phyloP scores from a whole-genome alignment of 192 early-diverging fungal species.

The Martensiomyces pterosporus region DNA sequence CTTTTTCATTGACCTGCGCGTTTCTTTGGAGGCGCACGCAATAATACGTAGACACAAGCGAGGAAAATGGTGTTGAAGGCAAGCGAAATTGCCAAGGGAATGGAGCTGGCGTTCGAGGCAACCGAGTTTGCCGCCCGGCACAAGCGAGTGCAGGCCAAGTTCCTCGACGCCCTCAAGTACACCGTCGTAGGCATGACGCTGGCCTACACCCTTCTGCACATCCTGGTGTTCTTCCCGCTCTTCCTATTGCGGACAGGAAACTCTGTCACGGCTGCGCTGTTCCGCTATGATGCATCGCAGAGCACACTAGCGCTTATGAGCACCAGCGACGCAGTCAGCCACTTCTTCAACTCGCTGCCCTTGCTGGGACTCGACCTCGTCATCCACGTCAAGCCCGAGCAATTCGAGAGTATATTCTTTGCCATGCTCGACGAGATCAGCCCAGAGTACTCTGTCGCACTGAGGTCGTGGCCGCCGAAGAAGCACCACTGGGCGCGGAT shows the following conservation, averaged over 20 bases:
- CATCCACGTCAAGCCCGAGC: constrained; percentile 18
- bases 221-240: constrained; percentile 30
- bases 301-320: constrained; percentile 35
- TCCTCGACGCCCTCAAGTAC: constrained; percentile 22
- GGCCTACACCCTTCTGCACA: constrained; percentile 18
- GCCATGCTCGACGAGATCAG: constrained; percentile 35
- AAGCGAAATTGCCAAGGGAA: constrained; percentile 19
- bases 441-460: constrained; percentile 28
- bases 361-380: constrained; percentile 40
- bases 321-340: constrained; percentile 27
- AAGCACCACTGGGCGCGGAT: constrained; percentile 40
- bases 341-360: constrained; percentile 36
- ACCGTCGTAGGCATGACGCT: constrained; percentile 25
- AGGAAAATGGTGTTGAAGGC: constrained; percentile 23
- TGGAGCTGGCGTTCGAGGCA: constrained; percentile 33
- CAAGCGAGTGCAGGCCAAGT: constrained; percentile 30
- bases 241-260: constrained; percentile 24
- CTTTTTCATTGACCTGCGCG: too few relatives aligned
- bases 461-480: constrained; percentile 29
- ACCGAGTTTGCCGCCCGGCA: constrained; percentile 29
- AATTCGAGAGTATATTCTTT: constrained; percentile 39
- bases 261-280: constrained; percentile 11
- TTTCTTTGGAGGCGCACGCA: too few relatives aligned
- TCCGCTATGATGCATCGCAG: constrained; percentile 30
- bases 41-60: too few relatives aligned